Evolutionary conservation across 495 filamentous ascomycete species (phyloP).

Genomic region (Tuber melanosporum): DNA sequence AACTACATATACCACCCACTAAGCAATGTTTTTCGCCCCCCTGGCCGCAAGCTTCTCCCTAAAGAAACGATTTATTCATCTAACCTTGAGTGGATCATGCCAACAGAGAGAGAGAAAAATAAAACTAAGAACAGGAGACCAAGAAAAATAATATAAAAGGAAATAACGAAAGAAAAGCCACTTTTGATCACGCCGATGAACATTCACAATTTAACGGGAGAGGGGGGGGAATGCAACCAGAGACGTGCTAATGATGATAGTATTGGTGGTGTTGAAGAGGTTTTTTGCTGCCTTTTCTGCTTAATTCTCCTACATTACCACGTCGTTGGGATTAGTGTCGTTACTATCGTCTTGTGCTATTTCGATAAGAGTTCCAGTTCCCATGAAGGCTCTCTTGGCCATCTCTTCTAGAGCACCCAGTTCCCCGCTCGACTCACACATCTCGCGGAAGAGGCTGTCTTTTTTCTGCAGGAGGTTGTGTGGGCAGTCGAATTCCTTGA

Average conservation of each 20-base stretch:
- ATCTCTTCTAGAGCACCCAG: constrained; percentile 62
- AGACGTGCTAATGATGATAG: not conserved
- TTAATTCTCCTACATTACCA: not conserved
- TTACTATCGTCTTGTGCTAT: not conserved
- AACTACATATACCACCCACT: not conserved
- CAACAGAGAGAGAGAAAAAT: not conserved
- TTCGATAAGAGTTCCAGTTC: constrained; percentile 21
- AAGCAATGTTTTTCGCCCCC: not conserved
- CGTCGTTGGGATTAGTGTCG: not conserved
- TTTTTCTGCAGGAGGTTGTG: constrained; percentile 65
- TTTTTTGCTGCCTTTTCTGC: not conserved
- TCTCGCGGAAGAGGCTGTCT: constrained; percentile 68
- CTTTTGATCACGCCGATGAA: not conserved
- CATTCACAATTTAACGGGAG: not conserved
- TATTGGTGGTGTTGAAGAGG: not conserved
- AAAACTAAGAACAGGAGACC: not conserved
- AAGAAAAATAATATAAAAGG: not conserved
- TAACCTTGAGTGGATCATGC: not conserved
- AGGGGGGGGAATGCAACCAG: not conserved
- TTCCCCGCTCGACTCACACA: constrained; percentile 95
- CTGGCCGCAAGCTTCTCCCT: not conserved
- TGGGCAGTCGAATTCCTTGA: constrained; percentile 85
- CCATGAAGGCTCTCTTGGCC: constrained; percentile 63
- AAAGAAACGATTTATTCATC: not conserved
- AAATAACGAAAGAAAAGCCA: not conserved